These are phyloP conservation scores for Quercus phellos DNA, from an alignment of 331 rosid species.

Conservation along the genomic window DNA sequence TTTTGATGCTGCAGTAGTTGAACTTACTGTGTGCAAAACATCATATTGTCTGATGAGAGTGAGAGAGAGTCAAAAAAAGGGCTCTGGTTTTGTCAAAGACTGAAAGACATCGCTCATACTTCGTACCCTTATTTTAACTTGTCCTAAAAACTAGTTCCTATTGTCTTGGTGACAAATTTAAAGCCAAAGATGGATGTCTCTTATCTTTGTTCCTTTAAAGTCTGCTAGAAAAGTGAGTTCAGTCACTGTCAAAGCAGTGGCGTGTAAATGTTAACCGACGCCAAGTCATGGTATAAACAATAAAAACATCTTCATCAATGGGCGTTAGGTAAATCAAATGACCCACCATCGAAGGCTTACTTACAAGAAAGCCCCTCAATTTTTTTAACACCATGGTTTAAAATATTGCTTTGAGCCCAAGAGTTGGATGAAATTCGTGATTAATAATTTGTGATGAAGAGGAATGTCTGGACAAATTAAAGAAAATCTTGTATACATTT, in stretches of 20 bases:
- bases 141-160: too few species aligned
- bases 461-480: not conserved
- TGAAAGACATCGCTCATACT: too few species aligned
- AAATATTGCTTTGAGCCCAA: not conserved
- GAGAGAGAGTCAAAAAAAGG: not conserved
- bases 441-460: not conserved
- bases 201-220: too few species aligned
- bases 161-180: not conserved
- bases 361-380: not conserved
- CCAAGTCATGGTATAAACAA: not conserved
- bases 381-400: not conserved
- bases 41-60: too few species aligned
- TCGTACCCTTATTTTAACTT: too few species aligned
- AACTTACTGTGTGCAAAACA: not conserved
- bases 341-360: not conserved
- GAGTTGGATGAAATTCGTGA: not conserved
- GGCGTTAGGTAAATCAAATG: not conserved
- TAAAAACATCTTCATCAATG: not conserved
- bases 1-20: not conserved
- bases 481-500: rapidly evolving
- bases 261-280: not conserved
- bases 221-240: not conserved
- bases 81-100: not conserved
- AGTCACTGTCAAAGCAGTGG: not conserved
- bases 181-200: too few species aligned